Evolutionary conservation across 2,329 filamentous ascomycete genomes (phyloP), one percentile per base, ranked within the genome.

Genomic region (Trichoderma koningii): DNA sequence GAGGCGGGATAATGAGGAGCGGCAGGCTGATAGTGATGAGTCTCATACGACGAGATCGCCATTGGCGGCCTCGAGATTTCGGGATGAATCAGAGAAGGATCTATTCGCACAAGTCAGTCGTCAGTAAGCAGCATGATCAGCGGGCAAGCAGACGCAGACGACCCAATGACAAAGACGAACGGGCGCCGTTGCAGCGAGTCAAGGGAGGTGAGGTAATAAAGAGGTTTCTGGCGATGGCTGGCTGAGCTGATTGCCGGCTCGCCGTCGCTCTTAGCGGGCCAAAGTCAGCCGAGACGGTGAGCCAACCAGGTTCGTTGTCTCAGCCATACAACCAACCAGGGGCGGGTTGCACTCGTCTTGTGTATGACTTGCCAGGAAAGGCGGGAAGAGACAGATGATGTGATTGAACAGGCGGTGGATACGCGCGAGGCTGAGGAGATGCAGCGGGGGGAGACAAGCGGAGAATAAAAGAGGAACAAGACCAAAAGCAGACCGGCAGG

Each of bases 11-110:
- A 86, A 17, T 76, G 76, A 66, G 80, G 77, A 61, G 76, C 76
- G 55, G 77, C 76, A 52, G 80, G 80, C 60, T 82, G 81, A 71
- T 80, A 85, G 68, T 38, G 34, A 12, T 77, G 75, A 38, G 75
- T 74, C 30, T 86, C 83, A 70, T 81, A 85, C 19, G 77, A 75
- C 30, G 80, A 77, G 28, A 77, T 73, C 38, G 73, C 71, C 76
- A 86, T 82, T 62, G 78, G 77, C 38, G 79, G 76, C 53, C 81
- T 79, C 70, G 75, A 76, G 69, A 85, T 82, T 67, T 85, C 83
- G 50, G 83, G 80, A 69, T 86, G 83, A 69, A 87, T 84, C 65
- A 86, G 73, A 7, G 83, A 83, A 26, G 83, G 84, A 71, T 87
- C 85, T 86, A 73, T 66, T 69, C 66, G 61, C 63, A 66, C 60